phyloP scores from a whole-genome alignment of 306 rosid species.

The Adenanthera pavonina region DNA sequence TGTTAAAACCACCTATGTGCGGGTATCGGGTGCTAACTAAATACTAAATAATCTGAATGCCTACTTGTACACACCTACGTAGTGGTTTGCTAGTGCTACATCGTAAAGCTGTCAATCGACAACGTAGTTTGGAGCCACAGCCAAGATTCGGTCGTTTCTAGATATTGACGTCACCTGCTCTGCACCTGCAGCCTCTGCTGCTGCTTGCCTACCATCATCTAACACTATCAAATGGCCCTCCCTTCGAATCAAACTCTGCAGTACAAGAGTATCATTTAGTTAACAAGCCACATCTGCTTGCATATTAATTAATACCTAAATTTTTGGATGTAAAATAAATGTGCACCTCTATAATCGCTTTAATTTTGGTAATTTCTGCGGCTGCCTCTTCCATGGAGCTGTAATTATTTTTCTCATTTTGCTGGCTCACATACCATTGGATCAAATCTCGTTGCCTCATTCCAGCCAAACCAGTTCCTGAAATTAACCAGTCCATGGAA shows the following conservation, averaged over 20 bases:
- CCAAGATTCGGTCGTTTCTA: conserved; percentile 82
- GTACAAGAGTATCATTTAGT: conserved; percentile 26
- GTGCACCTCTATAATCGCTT: conserved; percentile 92
- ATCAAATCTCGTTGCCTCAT: conserved; percentile 94
- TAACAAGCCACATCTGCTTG: not conserved
- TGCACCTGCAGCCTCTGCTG: conserved; percentile 51
- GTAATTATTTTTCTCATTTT: conserved; percentile 78
- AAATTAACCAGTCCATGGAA: conserved; percentile 31
- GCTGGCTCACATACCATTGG: conserved; percentile 84
- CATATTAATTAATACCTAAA: not conserved
- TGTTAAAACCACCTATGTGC: too few relatives aligned
- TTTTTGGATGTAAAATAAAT: conserved; percentile 15
- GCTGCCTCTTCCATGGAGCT: conserved; percentile 74
- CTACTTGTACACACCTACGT: not conserved
- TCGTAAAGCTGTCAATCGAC: conserved; percentile 54
- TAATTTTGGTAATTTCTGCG: conserved; percentile 67
- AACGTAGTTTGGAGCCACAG: conserved; percentile 86
- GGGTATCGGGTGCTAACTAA: too few relatives aligned
- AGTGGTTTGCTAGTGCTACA: conserved; percentile 26
- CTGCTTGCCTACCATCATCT: conserved; percentile 73
- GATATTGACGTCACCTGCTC: conserved; percentile 50
- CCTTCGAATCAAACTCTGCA: conserved; percentile 80
- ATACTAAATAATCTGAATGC: not conserved
- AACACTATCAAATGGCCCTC: conserved; percentile 92
- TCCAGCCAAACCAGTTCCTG: conserved; percentile 89